Base-by-base conservation (phyloP, 2,329 filamentous ascomycete species). In the Ophiosphaerella herpotricha region DNA sequence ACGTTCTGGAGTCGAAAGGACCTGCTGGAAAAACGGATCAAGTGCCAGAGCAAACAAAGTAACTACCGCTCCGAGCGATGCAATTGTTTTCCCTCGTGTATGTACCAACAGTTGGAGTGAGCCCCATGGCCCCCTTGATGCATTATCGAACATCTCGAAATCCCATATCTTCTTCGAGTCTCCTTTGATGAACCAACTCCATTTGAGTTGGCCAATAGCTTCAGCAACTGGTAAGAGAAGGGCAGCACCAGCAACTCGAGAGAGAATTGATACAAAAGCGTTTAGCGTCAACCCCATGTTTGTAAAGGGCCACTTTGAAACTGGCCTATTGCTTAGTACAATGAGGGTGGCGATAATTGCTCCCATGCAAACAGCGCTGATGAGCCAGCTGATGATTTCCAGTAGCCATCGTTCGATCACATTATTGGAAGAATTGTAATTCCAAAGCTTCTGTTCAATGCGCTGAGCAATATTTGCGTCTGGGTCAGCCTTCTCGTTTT, bases 121-220 rank as follows among this genome's bases (percentile, higher is more conserved):
- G 0, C 67, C 67, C 63, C 66, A 68, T 0, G 67, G 66, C 0
- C 67, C 67, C 39, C 67, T 14, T 0, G 61, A 66, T 0, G 65
- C 65, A 2, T 67, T 67, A n/a, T 73, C 70, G 13, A 73, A 73
- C 0, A 68, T 67, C 24, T 73, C 70, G 13, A 67, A 71, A n/a
- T 72, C 70, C 61, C 63, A 67, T 52, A 72, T 66, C 7, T 59
- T 50, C 16, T 68, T 70, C 0, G 66, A 64, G 5, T 67, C 32
- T 0, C 52, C 39, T 2, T 48, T 34, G 12, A 72, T 26, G 11
- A 72, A 72, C 70, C 70, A 72, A 13, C 55, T 66, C 70, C 70
- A 74, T 14, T 73, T 73, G 2, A 71, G 32, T 36, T 74, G 70
- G 0, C 71, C 70, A 0, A 74, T 45, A 0, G 64, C 66, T 38